These are phyloP conservation scores for Populus hybrid DNA, from an alignment of 441 rosid genomes.

Conservation along the genomic window DNA sequence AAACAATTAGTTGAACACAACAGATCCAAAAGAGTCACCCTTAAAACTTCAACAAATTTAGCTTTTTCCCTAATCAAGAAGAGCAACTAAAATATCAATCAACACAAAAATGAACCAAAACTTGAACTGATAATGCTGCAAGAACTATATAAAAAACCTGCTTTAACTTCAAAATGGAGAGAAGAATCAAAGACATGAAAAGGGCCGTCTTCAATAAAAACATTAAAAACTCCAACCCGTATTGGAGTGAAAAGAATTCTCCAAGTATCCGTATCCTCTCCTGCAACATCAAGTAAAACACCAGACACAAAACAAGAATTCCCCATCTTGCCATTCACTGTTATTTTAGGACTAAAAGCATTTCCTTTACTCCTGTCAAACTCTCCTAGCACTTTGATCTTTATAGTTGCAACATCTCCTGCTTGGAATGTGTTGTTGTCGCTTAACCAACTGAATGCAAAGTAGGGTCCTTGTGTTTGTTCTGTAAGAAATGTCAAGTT, in stretches of 20 bases:
- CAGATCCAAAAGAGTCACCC: neutral
- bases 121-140: too few relatives aligned
- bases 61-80: neutral
- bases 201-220: conserved; percentile 48
- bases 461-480: conserved; percentile 37
- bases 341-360: conserved; percentile 54
- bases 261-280: conserved; percentile 44
- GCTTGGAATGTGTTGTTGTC: conserved; percentile 56
- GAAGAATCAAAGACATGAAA: conserved; percentile 76
- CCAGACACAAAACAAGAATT: conserved; percentile 69
- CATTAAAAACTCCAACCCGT: conserved; percentile 50
- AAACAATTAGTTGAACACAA: neutral
- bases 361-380: conserved; percentile 36
- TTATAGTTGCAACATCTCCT: conserved; percentile 53
- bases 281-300: conserved; percentile 36
- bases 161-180: conserved; percentile 58
- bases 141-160: conserved; percentile 41
- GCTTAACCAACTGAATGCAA: conserved; percentile 74
- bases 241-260: conserved; percentile 61
- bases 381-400: conserved; percentile 49
- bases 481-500: conserved; percentile 28
- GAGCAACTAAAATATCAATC: neutral
- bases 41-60: neutral
- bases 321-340: conserved; percentile 63
- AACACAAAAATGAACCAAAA: too few relatives aligned